These are phyloP conservation scores for Sicyos edulis DNA, from an alignment of 306 rosid species.

Conservation along the genomic window DNA sequence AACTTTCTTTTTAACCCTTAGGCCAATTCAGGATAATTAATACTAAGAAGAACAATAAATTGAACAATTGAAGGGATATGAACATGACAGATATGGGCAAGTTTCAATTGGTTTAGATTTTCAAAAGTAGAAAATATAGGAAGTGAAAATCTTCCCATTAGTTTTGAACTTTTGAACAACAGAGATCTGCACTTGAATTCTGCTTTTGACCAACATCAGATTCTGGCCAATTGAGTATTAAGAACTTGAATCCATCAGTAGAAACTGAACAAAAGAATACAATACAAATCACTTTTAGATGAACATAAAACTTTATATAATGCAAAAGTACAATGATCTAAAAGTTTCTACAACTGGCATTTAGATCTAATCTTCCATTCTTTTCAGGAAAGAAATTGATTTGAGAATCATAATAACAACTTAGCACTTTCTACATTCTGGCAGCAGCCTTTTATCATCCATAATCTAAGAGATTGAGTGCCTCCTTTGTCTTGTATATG, in stretches of 20 bases:
- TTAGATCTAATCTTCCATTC: background rate
- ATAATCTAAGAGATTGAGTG: conserved; percentile 65
- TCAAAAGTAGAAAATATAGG: too few relatives aligned
- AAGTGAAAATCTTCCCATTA: too few relatives aligned
- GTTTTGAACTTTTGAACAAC: background rate
- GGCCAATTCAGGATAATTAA: too few relatives aligned
- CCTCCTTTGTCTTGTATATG: conserved; percentile 77
- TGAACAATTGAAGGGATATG: too few relatives aligned
- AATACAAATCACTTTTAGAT: background rate
- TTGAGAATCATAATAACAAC: conserved; percentile 28
- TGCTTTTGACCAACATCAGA: background rate
- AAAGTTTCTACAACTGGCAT: conserved; percentile 14
- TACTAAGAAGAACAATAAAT: too few relatives aligned
- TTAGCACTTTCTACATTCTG: conserved; percentile 56
- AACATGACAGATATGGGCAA: too few relatives aligned
- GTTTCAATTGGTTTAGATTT: too few relatives aligned
- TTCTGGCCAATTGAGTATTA: background rate
- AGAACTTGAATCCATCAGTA: background rate
- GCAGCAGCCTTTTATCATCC: conserved; percentile 21
- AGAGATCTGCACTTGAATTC: background rate
- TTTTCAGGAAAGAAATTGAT: conserved; percentile 3
- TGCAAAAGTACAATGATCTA: background rate
- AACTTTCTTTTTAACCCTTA: too few relatives aligned
- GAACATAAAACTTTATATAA: conserved; percentile 9
- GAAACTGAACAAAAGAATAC: background rate